Base-by-base conservation (phyloP, 495 filamentous ascomycete genomes). In the Geoglossum glabrum region DNA sequence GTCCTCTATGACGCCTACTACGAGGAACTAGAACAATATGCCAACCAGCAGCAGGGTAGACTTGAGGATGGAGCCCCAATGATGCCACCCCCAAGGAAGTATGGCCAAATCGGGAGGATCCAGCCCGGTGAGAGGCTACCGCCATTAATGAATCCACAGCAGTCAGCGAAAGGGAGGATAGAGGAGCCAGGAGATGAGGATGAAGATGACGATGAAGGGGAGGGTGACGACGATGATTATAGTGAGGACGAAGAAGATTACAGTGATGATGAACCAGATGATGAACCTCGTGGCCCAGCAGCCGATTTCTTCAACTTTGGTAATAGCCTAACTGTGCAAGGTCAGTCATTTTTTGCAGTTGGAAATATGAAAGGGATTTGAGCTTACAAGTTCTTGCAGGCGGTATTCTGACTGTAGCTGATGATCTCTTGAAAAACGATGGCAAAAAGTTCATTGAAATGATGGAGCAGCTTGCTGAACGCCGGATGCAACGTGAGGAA, bases 391-490 rank as follows among this genome's bases (percentile, higher is more conserved):
- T 70, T 70, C 61, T 60, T 65, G 59, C 73, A 96, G 90, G 92
- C 72, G 93, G 93, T 61, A 96, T 97, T 66, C 82, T 99, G 65
- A 99, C 92, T 57, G 93, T 99, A 63, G 92, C 92, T 65, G 92
- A 99, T 72, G 92, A 99, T 71, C 76, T 99, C 54, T 77, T 99
- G 33, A 95, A 97, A 70, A 99, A 99, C 68, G 92, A 99, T 68
- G 92, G 92, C 66, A 95, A 94, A 69, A 94, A 95, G 66, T 99
- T 99, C 74, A 99, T 99, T 70, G 92, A 99, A 69, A 97, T 99
- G 92, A 99, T 99, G 93, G 92, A 99, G 68, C 90, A 96, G 68
- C 79, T 99, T 63, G 93, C 92, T 11, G 93, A 99, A 71, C 85
- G 90, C 59, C 81, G 92, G 61, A 96, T 99, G 90, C 84, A 87